Conservation (phyloP, 2,329 filamentous ascomycete species). For the Aspergillus oerlinghausenensis region DNA sequence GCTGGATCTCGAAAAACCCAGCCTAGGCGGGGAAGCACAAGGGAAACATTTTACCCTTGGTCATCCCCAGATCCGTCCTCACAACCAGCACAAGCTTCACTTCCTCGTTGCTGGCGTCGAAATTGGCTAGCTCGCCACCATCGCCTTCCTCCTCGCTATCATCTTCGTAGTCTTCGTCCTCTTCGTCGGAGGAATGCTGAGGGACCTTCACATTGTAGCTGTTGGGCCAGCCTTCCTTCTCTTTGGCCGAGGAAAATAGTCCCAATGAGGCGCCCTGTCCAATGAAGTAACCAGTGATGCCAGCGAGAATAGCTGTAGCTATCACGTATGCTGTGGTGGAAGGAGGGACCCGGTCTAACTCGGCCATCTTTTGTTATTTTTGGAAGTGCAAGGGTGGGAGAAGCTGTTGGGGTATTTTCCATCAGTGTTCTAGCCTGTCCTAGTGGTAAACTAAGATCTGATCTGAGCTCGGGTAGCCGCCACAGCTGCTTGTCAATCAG, state of each 20-base stretch:
- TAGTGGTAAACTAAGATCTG: background rate
- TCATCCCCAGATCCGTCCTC: slow-evolving; percentile 93
- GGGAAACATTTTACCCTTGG: slow-evolving; percentile 65
- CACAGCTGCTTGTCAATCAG: background rate
- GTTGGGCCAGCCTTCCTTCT: slow-evolving; percentile 46
- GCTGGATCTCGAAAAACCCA: background rate
- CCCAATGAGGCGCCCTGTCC: slow-evolving; percentile 65
- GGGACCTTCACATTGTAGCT: slow-evolving; percentile 51
- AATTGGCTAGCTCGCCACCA: slow-evolving; percentile 43
- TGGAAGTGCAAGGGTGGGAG: background rate
- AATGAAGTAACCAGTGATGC: slow-evolving; percentile 71
- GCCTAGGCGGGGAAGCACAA: background rate
- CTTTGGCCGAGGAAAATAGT: slow-evolving; percentile 55
- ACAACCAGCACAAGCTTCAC: slow-evolving; percentile 94
- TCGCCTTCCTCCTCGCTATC: slow-evolving; percentile 66
- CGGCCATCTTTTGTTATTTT: slow-evolving; percentile 26
- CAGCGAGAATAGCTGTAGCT: slow-evolving; percentile 68
- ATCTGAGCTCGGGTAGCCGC: background rate
- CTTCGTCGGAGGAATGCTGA: slow-evolving; percentile 40
- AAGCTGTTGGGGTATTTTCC: background rate
- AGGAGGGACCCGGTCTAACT: slow-evolving; percentile 42
- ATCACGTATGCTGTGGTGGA: slow-evolving; percentile 60
- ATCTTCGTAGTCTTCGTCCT: slow-evolving; percentile 51
- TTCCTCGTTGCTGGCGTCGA: slow-evolving; percentile 63
- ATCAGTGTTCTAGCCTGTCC: background rate